A percentile compares a stretch with the other conserved stretches of the same genome.
Conservation (phyloP, 2,329 filamentous ascomycete species). For the Ophiosphaerella narmari region DNA sequence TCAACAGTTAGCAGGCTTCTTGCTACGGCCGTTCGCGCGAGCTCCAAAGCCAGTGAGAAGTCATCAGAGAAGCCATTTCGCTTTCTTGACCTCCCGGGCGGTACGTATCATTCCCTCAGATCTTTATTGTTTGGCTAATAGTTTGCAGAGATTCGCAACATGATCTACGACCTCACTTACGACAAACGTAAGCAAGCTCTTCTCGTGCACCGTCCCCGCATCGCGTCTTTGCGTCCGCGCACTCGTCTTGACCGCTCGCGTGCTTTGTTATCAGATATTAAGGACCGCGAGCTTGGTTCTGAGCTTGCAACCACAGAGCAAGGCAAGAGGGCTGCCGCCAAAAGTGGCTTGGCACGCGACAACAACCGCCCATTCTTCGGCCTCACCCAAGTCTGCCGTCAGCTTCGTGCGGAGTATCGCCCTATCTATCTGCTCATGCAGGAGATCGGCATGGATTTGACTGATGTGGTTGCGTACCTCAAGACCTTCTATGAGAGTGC, state of each 20-base stretch:
- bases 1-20: background rate
- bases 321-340: background rate
- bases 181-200: conserved; percentile 23
- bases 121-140: conserved; percentile 3
- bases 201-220: conserved; percentile 29
- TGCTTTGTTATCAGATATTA: conserved; percentile 19
- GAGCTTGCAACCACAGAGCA: conserved; percentile 6
- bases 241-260: conserved; percentile 24
- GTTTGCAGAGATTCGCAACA: conserved; percentile 33
- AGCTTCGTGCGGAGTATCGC: conserved; percentile 33
- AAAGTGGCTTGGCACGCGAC: conserved; percentile 8
- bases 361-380: conserved; percentile 31
- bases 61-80: conserved; percentile 9
- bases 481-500: conserved; percentile 25
- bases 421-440: conserved; percentile 28
- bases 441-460: conserved; percentile 35
- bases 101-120: conserved; percentile 3
- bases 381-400: conserved; percentile 31
- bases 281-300: conserved; percentile 11
- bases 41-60: background rate
- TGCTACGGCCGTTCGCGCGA: background rate
- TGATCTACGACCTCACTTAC: conserved; percentile 25
- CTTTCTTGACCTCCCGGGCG: conserved; percentile 29
- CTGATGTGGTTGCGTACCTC: conserved; percentile 22
- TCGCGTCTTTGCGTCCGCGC: conserved; percentile 28